Percentiles rank a stretch among this genome's conserved stretches.
Conservation (phyloP, 352 stramenopile genomes). For the Phytophthora chlamydospora region DNA sequence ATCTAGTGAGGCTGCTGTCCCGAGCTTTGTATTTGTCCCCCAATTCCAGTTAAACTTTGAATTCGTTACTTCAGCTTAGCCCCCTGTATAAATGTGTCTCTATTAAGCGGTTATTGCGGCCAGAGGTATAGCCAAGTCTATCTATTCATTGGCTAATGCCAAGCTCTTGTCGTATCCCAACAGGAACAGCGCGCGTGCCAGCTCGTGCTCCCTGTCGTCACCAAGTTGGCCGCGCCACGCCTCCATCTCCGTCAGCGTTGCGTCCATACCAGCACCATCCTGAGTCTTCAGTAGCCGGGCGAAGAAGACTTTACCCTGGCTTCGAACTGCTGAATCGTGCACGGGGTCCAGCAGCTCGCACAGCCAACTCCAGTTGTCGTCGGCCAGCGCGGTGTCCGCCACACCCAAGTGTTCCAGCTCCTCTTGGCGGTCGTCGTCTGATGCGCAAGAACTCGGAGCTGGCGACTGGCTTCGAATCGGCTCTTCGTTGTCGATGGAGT, state of each 20-base stretch:
- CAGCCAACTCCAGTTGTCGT: conserved; percentile 44
- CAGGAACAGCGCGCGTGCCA: conserved; percentile 38
- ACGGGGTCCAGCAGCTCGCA: conserved; percentile 28
- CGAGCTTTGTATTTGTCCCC: conserved; percentile 22
- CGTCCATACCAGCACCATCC: conserved; percentile 16
- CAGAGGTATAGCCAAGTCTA: conserved; percentile 4
- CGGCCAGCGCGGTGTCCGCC: conserved; percentile 35
- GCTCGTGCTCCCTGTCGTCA: conserved; percentile 24
- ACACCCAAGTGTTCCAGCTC: conserved; percentile 22
- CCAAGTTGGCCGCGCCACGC: conserved; percentile 26
- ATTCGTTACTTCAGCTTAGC: conserved; percentile 12
- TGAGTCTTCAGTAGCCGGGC: conserved; percentile 31
- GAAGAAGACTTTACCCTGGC: conserved; percentile 39
- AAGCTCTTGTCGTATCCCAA: conserved; percentile 50
- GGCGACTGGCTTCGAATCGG: conserved; percentile 3
- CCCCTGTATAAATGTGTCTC: conserved; percentile 18
- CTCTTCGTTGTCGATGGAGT: conserved; percentile 3
- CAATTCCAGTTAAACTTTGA: conserved; percentile 9
- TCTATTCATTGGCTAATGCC: conserved; percentile 27
- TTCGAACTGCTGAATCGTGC: conserved; percentile 6
- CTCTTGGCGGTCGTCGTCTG: conserved; percentile 18
- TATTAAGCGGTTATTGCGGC: conserved; percentile 16
- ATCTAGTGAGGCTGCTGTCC: neutral
- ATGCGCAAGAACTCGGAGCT: conserved; percentile 14
- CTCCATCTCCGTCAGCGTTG: conserved; percentile 37